phyloP scores from a whole-genome alignment of 2,329 filamentous ascomycete genomes.

The Plenodomus tracheiphilus region DNA sequence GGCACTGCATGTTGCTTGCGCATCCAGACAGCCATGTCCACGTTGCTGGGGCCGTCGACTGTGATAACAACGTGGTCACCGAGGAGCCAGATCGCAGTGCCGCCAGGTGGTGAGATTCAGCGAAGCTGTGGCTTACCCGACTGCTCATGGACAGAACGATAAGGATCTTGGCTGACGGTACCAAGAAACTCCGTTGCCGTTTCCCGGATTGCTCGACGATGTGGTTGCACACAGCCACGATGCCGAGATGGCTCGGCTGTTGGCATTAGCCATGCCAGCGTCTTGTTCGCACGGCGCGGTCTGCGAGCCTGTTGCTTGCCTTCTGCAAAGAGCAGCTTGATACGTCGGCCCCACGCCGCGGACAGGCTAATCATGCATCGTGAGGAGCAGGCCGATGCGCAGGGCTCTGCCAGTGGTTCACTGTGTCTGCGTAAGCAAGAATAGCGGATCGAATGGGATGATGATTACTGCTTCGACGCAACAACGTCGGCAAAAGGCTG shows the following conservation, averaged over 20 bases:
- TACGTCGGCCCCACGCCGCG: slow-evolving; percentile 1
- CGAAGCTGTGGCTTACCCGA: slow-evolving; percentile 9
- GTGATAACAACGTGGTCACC: slow-evolving; percentile 2
- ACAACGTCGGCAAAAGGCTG: slow-evolving; percentile 6
- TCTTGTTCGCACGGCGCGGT: slow-evolving; percentile 1
- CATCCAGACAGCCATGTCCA: neutral
- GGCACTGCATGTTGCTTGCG: neutral
- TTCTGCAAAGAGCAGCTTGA: slow-evolving; percentile 6
- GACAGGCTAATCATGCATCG: slow-evolving; percentile 1
- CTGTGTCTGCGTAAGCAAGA: slow-evolving; percentile 6
- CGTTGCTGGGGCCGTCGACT: neutral
- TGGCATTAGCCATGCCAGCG: slow-evolving; percentile 18
- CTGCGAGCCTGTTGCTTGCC: slow-evolving; percentile 2
- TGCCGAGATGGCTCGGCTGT: slow-evolving; percentile 35
- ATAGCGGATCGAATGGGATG: slow-evolving; percentile 5
- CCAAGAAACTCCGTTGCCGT: slow-evolving; percentile 33
- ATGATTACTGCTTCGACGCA: slow-evolving; percentile 10
- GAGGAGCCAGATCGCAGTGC: neutral
- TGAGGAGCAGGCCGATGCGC: neutral
- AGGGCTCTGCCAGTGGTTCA: neutral
- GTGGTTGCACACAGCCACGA: slow-evolving; percentile 26
- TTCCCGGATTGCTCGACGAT: slow-evolving; percentile 21
- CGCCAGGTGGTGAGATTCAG: neutral
- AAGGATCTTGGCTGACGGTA: slow-evolving; percentile 40
- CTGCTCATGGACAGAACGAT: slow-evolving; percentile 18